Evolutionary conservation across 2,329 filamentous ascomycete species (phyloP).

Genomic region (Whalleya microplaca): DNA sequence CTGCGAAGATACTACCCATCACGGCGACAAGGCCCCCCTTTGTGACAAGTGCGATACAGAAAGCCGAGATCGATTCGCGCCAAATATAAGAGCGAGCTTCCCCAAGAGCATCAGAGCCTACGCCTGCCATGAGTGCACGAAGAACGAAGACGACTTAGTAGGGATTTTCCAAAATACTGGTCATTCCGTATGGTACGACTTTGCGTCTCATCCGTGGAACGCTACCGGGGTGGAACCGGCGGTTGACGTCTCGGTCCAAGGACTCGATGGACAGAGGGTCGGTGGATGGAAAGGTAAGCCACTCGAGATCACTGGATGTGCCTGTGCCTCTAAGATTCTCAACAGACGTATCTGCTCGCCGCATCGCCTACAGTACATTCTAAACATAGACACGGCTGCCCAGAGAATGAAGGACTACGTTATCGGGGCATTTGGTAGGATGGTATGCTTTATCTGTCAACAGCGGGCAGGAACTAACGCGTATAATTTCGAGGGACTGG

Average conservation of each 20-base stretch:
- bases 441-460: conserved; percentile 9
- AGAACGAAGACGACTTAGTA: background rate
- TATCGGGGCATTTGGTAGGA: conserved; percentile 2
- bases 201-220: background rate
- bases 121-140: conserved; percentile 1
- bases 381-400: conserved; percentile 1
- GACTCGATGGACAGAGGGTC: background rate
- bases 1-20: conserved; percentile 15
- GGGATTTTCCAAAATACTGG: background rate
- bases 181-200: background rate
- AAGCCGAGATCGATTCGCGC: background rate
- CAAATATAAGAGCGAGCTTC: background rate
- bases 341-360: conserved; percentile 14
- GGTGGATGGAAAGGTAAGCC: conserved; percentile 1
- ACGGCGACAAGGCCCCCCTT: background rate
- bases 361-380: conserved; percentile 14
- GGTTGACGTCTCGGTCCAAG: conserved; percentile 1
- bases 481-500: background rate
- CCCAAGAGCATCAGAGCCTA: conserved; percentile 7
- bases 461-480: background rate
- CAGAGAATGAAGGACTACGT: conserved; percentile 1
- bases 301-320: conserved; percentile 8
- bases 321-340: conserved; percentile 12
- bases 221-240: background rate
- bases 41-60: conserved; percentile 6